A percentile compares a stretch with the other conserved stretches of the same genome.
Evolutionary conservation across 768 basidiomycete genomes (phyloP).

Genomic region (Suillus alpinus): DNA sequence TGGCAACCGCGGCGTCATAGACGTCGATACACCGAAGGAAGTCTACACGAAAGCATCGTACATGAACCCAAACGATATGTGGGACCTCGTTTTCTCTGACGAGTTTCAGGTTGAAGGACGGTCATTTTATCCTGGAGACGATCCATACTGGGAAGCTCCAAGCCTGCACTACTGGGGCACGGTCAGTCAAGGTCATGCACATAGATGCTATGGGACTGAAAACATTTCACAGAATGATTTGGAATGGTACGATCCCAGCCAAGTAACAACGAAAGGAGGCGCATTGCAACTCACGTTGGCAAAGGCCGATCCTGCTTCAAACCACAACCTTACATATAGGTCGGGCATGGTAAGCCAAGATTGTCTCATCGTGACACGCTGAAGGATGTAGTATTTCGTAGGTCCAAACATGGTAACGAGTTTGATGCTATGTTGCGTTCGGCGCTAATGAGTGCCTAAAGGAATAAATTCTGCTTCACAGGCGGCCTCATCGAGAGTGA

Average conservation of each 20-base stretch:
- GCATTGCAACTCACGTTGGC: conserved; percentile 47
- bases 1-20: conserved; percentile 50
- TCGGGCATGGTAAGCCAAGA: conserved; percentile 34
- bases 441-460: conserved; percentile 5
- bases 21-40: conserved; percentile 50
- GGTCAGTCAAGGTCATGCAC: conserved; percentile 31
- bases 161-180: conserved; percentile 69
- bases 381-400: conserved; percentile 10
- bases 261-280: conserved; percentile 51
- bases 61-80: conserved; percentile 28
- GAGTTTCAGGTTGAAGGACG: conserved; percentile 78
- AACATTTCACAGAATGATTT: conserved; percentile 30
- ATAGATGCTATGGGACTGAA: neutral
- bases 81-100: conserved; percentile 71
- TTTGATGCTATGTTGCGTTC: neutral
- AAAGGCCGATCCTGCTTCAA: conserved; percentile 38
- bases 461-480: conserved; percentile 80
- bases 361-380: conserved; percentile 27
- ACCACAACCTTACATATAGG: conserved; percentile 47
- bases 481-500: conserved; percentile 64
- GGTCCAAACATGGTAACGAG: conserved; percentile 28
- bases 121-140: conserved; percentile 67
- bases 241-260: conserved; percentile 60
- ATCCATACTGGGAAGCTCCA: conserved; percentile 55
- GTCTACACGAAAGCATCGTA: conserved; percentile 40